A percentile compares a stretch with the other conserved stretches of the same genome.
These are phyloP conservation scores for Bruguiera gymnorhiza DNA, from an alignment of 345 rosid genomes.

Conservation along the genomic window DNA sequence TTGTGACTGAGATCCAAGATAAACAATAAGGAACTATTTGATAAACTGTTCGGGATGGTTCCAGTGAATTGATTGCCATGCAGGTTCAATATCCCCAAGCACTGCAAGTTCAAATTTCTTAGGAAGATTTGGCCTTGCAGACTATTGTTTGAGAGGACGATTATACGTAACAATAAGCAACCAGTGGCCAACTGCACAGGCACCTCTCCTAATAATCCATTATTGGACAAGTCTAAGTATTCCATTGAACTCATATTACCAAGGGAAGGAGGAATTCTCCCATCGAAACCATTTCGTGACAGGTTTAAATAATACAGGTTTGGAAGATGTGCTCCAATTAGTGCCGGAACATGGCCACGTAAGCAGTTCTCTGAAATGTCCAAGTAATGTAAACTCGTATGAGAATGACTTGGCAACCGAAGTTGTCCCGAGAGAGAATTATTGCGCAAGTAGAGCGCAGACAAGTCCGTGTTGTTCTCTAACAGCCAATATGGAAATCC, in stretches of 20 bases:
- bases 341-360: not conserved
- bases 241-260: not conserved
- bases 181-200: not conserved
- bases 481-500: too few species aligned
- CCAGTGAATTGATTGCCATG: too few species aligned
- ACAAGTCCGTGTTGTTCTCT: too few species aligned
- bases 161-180: not conserved
- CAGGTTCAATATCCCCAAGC: too few species aligned
- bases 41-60: not conserved
- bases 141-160: not conserved
- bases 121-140: not conserved
- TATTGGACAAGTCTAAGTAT: not conserved
- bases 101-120: too few species aligned
- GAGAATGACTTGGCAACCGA: not conserved
- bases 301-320: not conserved
- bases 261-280: not conserved
- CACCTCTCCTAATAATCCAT: not conserved
- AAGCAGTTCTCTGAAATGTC: not conserved
- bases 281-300: not conserved
- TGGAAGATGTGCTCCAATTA: not conserved
- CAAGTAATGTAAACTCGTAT: not conserved
- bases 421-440: too few species aligned
- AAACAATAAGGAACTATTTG: fast-evolving
- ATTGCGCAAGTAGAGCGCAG: too few species aligned
- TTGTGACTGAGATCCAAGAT: not conserved